phyloP scores from a whole-genome alignment of 140 eudicot species.

The Stevia rebaudiana region DNA sequence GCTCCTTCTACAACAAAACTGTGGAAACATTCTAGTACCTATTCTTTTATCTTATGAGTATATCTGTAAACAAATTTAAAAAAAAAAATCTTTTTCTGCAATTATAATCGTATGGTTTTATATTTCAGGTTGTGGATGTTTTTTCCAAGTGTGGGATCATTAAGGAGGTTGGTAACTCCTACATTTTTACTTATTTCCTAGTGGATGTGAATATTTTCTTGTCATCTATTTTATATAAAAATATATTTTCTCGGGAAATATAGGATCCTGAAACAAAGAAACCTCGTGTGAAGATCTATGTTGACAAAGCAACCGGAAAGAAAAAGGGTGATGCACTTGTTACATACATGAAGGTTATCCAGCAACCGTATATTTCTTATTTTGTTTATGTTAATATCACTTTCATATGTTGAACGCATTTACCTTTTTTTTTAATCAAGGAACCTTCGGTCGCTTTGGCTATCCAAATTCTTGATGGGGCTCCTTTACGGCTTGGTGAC shows the following conservation, averaged over 20 bases:
- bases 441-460: conserved; percentile 96
- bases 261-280: conserved; percentile 95
- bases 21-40: background rate
- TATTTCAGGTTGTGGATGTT: conserved; percentile 82
- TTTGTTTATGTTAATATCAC: conserved; percentile 1
- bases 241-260: conserved; percentile 10
- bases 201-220: background rate
- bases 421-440: conserved; percentile 30
- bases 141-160: conserved; percentile 93
- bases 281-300: conserved; percentile 94
- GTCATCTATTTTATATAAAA: background rate
- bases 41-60: background rate
- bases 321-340: conserved; percentile 98
- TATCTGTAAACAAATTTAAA: too few species aligned
- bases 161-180: conserved; percentile 63
- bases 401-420: too few species aligned
- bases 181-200: background rate
- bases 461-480: conserved; percentile 79
- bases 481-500: conserved; percentile 81
- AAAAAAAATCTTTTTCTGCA: conserved; percentile 9
- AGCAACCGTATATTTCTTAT: too few species aligned
- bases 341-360: conserved; percentile 93
- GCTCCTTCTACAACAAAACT: background rate
- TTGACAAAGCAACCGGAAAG: conserved; percentile 78
- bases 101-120: conserved; percentile 20